Conservation (phyloP, 192 early-diverging fungal species). For the Jimgerdemannia lactiflua region DNA sequence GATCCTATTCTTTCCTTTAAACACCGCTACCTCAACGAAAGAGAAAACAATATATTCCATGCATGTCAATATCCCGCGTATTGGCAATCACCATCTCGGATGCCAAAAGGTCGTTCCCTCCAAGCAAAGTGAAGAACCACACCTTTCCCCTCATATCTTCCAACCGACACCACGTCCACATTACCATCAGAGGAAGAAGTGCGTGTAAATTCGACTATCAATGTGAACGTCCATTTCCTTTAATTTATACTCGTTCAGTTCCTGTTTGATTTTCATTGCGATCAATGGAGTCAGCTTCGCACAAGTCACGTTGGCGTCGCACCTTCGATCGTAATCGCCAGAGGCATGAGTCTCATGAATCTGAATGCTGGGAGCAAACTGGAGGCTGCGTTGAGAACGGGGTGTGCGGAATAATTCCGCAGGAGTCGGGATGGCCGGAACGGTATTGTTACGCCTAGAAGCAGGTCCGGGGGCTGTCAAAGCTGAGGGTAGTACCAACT, state of each 20-base stretch:
- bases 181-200: constrained; percentile 58
- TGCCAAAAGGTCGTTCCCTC: too few species aligned
- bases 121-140: too few species aligned
- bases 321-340: constrained; percentile 86
- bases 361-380: constrained; percentile 49
- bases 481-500: constrained; percentile 7
- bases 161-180: too few species aligned
- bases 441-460: constrained; percentile 7
- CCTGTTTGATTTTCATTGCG: constrained; percentile 86
- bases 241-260: constrained; percentile 94
- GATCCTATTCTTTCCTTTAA: too few species aligned
- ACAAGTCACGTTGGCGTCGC: constrained; percentile 78
- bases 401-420: constrained; percentile 23
- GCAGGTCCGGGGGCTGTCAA: constrained; percentile 15
- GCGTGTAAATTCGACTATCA: constrained; percentile 68
- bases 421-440: constrained; percentile 5
- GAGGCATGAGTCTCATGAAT: constrained; percentile 68
- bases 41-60: too few species aligned
- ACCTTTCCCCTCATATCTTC: too few species aligned
- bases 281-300: constrained; percentile 79
- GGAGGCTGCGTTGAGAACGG: constrained; percentile 29
- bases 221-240: constrained; percentile 89
- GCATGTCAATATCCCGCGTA: too few species aligned
- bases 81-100: too few species aligned
- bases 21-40: too few species aligned